phyloP scores from a whole-genome alignment of 106 monocot genomes.

The Dendrobium nobile region DNA sequence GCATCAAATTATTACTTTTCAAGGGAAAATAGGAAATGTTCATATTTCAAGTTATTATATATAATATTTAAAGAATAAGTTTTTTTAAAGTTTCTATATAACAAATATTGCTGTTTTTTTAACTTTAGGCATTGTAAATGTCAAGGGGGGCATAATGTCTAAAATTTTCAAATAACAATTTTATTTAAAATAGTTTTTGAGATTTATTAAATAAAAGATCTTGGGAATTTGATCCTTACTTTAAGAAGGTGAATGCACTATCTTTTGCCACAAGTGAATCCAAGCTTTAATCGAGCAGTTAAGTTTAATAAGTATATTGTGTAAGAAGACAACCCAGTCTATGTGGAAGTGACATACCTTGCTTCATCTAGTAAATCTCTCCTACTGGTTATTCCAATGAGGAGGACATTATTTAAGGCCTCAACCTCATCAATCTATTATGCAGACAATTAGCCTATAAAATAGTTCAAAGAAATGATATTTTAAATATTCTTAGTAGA shows the following conservation, averaged over 20 bases:
- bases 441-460: constrained; percentile 17
- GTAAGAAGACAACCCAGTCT: not conserved
- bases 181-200: no score
- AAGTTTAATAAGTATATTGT: not conserved
- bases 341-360: constrained; percentile 36
- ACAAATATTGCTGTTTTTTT: no score
- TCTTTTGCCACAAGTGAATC: not conserved
- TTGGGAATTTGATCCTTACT: no score
- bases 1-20: not conserved
- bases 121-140: no score
- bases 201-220: no score
- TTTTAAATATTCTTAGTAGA: not conserved
- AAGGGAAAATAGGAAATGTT: not conserved
- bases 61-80: no score
- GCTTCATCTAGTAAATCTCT: constrained; percentile 99
- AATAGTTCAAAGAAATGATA: not conserved
- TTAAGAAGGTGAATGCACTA: no score
- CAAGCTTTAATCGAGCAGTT: not conserved
- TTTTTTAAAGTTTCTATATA: no score
- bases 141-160: no score
- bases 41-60: not conserved
- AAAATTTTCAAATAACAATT: no score
- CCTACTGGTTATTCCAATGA: constrained; percentile 99
- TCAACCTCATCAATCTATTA: constrained; percentile 98
- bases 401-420: constrained; percentile 90